These are phyloP conservation scores for Verticillium alfalfae DNA, from an alignment of 2,329 filamentous ascomycete species.

Conservation along the genomic window DNA sequence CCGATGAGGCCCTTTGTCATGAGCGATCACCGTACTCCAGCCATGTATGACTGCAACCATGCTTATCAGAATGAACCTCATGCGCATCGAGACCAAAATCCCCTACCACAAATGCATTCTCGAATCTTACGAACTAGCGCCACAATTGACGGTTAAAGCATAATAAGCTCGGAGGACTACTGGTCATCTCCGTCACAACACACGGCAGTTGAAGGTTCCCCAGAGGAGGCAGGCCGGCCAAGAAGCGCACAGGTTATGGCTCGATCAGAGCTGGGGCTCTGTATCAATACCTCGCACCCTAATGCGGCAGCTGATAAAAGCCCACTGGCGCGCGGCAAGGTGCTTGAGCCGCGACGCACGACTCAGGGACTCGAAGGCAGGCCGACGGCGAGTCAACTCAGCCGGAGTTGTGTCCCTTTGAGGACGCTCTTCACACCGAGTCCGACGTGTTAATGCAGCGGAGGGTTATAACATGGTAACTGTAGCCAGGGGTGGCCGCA, in stretches of 20 bases:
- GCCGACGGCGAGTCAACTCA: not conserved
- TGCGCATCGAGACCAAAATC: not conserved
- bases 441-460: not conserved
- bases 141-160: not conserved
- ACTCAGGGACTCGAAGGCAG: not conserved
- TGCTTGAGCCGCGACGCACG: not conserved
- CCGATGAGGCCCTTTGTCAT: too few species aligned
- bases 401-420: not conserved
- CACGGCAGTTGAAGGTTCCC: not conserved
- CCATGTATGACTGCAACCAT: too few species aligned
- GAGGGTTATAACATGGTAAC: not conserved
- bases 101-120: not conserved
- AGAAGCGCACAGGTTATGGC: not conserved
- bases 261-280: not conserved
- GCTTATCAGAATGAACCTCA: too few species aligned
- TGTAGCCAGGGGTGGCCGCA: not conserved
- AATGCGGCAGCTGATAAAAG: not conserved
- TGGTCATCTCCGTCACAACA: not conserved
- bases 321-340: slow-evolving; percentile 1
- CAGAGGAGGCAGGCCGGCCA: not conserved
- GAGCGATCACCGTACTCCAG: too few species aligned
- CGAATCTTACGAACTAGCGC: not conserved
- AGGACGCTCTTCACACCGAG: not conserved
- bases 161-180: not conserved
- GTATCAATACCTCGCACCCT: not conserved